Percentiles rank a stretch among this genome's conserved stretches.
These are phyloP conservation scores for Acer campestre DNA, from an alignment of 345 rosid genomes.

Conservation along the genomic window DNA sequence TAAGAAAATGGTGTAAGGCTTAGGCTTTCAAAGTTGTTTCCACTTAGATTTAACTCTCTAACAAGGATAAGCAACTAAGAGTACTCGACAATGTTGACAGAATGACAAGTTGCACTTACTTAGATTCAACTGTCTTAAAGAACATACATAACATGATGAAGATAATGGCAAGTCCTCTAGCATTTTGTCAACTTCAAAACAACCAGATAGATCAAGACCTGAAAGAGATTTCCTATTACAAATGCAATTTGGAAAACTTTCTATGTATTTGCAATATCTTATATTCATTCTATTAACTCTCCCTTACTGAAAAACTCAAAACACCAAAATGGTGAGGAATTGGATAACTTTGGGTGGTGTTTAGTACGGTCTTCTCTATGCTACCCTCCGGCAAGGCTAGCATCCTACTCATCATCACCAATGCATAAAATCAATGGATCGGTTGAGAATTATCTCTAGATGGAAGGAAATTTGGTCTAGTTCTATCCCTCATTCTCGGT, in stretches of 20 bases:
- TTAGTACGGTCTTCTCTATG: too few relatives aligned
- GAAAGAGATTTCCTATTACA: background rate
- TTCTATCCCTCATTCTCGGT: too few relatives aligned
- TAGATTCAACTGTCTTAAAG: background rate
- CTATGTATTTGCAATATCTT: slow-evolving; percentile 5
- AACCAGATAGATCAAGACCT: background rate
- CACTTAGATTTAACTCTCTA: background rate
- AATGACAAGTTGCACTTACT: too few relatives aligned
- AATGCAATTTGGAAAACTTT: slow-evolving; percentile 3
- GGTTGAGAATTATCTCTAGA: too few relatives aligned
- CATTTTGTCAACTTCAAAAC: background rate
- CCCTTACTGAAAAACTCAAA: too few relatives aligned
- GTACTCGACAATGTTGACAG: background rate
- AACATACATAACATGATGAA: background rate
- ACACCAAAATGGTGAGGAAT: too few relatives aligned
- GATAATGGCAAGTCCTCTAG: background rate
- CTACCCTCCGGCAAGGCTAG: too few relatives aligned
- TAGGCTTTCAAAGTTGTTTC: slow-evolving; percentile 13
- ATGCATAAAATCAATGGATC: too few relatives aligned
- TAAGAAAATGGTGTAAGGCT: background rate
- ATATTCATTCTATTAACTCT: background rate
- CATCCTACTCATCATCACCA: too few relatives aligned
- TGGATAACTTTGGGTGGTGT: too few relatives aligned
- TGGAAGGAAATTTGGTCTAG: too few relatives aligned
- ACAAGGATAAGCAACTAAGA: too few relatives aligned